Conservation (phyloP, 1,284 basidiomycete species). For the Austropuccinia psidii region DNA sequence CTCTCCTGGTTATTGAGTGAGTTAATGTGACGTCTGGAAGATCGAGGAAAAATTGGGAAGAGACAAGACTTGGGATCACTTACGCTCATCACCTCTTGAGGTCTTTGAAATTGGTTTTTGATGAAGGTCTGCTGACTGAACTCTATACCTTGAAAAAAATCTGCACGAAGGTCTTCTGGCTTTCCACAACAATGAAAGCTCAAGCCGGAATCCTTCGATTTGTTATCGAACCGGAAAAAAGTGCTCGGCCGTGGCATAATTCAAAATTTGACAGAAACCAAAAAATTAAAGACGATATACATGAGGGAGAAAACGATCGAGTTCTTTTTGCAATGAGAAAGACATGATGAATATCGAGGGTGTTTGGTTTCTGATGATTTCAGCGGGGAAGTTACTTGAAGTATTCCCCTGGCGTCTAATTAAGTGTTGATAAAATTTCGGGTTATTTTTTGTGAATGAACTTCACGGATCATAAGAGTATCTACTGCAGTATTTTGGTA, state of each 20-base stretch:
- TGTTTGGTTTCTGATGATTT: too few relatives aligned
- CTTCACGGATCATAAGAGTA: too few relatives aligned
- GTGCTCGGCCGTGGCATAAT: conserved; percentile 19
- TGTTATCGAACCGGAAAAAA: conserved; percentile 26
- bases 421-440: too few relatives aligned
- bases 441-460: too few relatives aligned
- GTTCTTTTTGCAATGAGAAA: too few relatives aligned
- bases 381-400: too few relatives aligned
- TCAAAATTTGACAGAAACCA: too few relatives aligned
- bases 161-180: conserved; percentile 10
- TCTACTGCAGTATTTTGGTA: too few relatives aligned
- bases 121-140: not conserved
- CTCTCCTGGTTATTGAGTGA: not conserved
- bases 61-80: not conserved
- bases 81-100: not conserved
- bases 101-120: not conserved
- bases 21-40: not conserved
- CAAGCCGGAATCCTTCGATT: conserved; percentile 26
- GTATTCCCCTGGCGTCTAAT: too few relatives aligned
- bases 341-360: too few relatives aligned
- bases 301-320: too few relatives aligned
- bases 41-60: not conserved
- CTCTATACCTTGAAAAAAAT: not conserved
- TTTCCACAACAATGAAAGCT: conserved; percentile 30
- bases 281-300: too few relatives aligned